phyloP scores from a whole-genome alignment of 2,329 filamentous ascomycete species.

The Trichoderma pleuroti region DNA sequence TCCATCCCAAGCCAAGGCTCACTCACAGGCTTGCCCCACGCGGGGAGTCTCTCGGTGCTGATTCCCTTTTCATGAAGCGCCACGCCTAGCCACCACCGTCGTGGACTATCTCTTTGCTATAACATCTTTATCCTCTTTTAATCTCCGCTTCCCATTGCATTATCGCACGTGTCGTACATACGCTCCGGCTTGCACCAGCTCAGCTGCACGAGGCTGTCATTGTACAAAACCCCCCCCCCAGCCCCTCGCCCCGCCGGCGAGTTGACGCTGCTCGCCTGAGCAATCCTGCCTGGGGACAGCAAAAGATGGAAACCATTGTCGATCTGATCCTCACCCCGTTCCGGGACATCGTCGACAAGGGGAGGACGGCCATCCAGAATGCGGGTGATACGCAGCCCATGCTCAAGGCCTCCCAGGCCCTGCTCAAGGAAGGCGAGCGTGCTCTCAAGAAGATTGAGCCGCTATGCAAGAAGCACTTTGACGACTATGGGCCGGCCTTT shows the following conservation, averaged over 20 bases:
- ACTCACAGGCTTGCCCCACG: neutral
- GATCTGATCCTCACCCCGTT: slow-evolving; percentile 50
- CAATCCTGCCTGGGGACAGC: neutral
- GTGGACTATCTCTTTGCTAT: slow-evolving; percentile 2
- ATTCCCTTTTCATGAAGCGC: neutral
- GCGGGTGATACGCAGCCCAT: slow-evolving; percentile 44
- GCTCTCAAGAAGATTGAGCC: slow-evolving; percentile 50
- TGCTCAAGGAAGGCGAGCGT: slow-evolving; percentile 48
- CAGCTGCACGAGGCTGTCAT: neutral
- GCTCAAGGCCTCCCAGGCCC: slow-evolving; percentile 47
- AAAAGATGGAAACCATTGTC: slow-evolving; percentile 39
- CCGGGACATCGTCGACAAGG: slow-evolving; percentile 51
- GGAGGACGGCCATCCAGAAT: slow-evolving; percentile 45
- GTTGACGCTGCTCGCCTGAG: neutral
- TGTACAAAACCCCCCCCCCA: slow-evolving; percentile 9
- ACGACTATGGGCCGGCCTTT: slow-evolving; percentile 49
- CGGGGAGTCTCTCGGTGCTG: neutral
- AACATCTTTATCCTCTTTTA: slow-evolving; percentile 16
- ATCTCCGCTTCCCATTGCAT: neutral
- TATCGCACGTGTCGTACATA: slow-evolving; percentile 9
- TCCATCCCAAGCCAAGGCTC: neutral
- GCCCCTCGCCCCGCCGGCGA: slow-evolving; percentile 2
- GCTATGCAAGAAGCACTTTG: slow-evolving; percentile 45
- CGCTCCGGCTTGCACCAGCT: neutral
- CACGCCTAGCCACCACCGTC: slow-evolving; percentile 5